Evolutionary conservation across 2,329 filamentous ascomycete species (phyloP), one percentile per base, ranked within the genome.

Genomic region (Monosporascus ibericus): DNA sequence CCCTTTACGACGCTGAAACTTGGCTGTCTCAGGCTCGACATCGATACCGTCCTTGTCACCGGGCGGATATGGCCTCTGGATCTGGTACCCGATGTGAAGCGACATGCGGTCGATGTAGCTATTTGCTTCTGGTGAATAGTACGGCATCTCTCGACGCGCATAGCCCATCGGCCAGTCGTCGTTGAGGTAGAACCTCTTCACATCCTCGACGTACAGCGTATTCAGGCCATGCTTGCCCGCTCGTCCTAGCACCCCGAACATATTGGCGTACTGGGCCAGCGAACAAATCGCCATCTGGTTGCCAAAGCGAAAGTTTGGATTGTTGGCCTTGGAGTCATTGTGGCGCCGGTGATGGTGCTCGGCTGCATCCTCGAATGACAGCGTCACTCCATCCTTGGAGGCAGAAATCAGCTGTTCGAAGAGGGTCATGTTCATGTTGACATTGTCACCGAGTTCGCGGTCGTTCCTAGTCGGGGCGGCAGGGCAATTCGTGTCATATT

Each of bases 91-190:
- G n/a, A 51, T 37, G 25, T 51, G 44, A 22, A 15, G 24, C 34
- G 50, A 27, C 50, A 51, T 51, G 44, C 50, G 44, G 36, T 51
- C 50, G 30, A 51, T 51, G 18, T 51, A 51, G n/a, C 44, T 48
- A 42, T 51, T 51, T 11, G 50, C 44, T 22, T 51, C 50, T 3
- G 49, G 49, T 20, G 49, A 51, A 27, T 46, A 51, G 42, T 46
- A 51, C 5, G 49, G 49, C 49, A 51, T 34, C 49, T 51, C 49
- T 4, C 49, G 49, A 34, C 49, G 39, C 40, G 49, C 49, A 47
- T 51, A 46, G 40, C 49, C 49, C 15, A 47, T 27, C 9, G 49
- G 49, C 49, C 49, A 51, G 30, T 51, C 49, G 22, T 51, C 49
- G 14, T 51, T 36, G 25, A 51, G 49, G 27, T 51, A 51, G 40